Evolutionary conservation across 2,329 filamentous ascomycete species (phyloP).

Genomic region (Penicillium rolfsii): DNA sequence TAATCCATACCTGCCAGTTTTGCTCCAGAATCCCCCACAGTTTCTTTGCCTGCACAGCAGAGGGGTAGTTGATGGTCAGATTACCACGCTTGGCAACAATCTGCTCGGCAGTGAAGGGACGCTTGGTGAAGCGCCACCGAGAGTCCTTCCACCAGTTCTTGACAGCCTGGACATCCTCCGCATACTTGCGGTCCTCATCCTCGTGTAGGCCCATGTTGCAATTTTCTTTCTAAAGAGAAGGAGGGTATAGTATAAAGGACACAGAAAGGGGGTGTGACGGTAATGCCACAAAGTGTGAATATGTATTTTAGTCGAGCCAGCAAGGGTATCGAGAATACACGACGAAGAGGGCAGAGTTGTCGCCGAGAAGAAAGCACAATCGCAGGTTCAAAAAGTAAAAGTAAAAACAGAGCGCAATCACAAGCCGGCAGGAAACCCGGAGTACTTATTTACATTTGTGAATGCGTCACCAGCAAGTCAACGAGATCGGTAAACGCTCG

Average conservation of each 20-base stretch:
- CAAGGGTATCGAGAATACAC: neutral
- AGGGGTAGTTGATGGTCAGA: constrained; percentile 87
- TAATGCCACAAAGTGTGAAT: constrained; percentile 2
- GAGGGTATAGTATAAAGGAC: constrained; percentile 14
- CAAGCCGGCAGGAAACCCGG: constrained; percentile 34
- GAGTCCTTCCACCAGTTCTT: constrained; percentile 94
- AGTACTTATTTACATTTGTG: constrained; percentile 37
- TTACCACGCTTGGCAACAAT: constrained; percentile 95
- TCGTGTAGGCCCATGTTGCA: constrained; percentile 53
- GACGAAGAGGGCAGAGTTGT: constrained; percentile 13
- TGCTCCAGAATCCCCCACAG: constrained; percentile 87
- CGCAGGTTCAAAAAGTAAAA: neutral
- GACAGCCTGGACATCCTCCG: constrained; percentile 81
- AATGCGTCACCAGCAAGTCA: constrained; percentile 33
- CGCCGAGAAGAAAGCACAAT: constrained; percentile 3
- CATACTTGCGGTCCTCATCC: constrained; percentile 73
- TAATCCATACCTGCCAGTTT: constrained; percentile 72
- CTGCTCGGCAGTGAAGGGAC: constrained; percentile 93
- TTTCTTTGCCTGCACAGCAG: constrained; percentile 89
- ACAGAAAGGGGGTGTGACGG: constrained; percentile 4
- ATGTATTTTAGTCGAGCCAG: constrained; percentile 15
- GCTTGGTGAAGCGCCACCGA: constrained; percentile 89
- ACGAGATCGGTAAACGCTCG: constrained; percentile 44
- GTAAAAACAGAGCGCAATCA: constrained; percentile 28
- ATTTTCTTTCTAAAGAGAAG: constrained; percentile 14